phyloP scores from a whole-genome alignment of 192 early-diverging fungal genomes.

The Neocallimastix lanati region DNA sequence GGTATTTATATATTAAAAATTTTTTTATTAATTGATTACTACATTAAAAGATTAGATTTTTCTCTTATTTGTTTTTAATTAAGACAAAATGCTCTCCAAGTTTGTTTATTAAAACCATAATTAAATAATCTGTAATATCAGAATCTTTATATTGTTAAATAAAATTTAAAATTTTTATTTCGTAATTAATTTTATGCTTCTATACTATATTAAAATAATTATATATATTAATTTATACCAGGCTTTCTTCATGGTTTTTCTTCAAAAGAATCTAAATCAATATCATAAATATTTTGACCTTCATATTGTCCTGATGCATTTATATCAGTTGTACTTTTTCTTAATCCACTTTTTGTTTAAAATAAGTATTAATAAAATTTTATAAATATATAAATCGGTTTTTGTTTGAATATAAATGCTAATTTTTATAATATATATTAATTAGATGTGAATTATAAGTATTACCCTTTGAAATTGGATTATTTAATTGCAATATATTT shows the following conservation, averaged over 20 bases:
- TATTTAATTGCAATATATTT: background rate
- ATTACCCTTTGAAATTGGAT: background rate
- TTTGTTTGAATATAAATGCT: no score
- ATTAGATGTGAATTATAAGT: no score
- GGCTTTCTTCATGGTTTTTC: conserved; percentile 95
- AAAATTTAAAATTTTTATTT: background rate
- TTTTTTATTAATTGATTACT: no score
- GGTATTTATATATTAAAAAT: no score
- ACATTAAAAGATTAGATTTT: conserved; percentile 29
- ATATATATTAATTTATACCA: conserved; percentile 5
- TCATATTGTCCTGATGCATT: conserved; percentile 60
- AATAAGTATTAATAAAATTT: no score
- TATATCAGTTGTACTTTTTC: conserved; percentile 30
- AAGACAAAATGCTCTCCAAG: conserved; percentile 83
- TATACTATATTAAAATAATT: no score
- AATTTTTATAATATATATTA: no score
- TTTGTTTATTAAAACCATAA: conserved; percentile 93
- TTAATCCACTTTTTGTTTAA: background rate
- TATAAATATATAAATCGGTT: no score
- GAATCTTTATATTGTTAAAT: conserved; percentile 31
- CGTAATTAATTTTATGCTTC: no score
- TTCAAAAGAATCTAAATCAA: conserved; percentile 78
- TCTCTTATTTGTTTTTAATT: conserved; percentile 80
- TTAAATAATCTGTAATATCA: conserved; percentile 98
- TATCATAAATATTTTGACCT: conserved; percentile 65